A percentile compares a stretch with the other conserved stretches of the same genome.
Conservation (phyloP, 2,329 filamentous ascomycete genomes). For the Fonsecaea monophora region DNA sequence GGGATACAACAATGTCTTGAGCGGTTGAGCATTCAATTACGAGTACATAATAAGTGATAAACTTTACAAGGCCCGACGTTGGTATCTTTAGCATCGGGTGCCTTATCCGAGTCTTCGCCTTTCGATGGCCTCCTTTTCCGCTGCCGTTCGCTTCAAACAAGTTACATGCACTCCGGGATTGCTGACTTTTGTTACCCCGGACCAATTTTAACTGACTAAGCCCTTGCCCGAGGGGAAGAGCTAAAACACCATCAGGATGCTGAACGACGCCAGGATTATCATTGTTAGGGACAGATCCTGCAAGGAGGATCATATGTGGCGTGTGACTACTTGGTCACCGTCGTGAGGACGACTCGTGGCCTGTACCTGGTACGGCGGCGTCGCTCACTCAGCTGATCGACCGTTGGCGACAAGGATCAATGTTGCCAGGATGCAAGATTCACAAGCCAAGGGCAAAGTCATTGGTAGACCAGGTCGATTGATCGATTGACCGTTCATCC, state of each 20-base stretch:
- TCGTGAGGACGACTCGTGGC: not conserved
- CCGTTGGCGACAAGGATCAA: not conserved
- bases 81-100: conserved; percentile 1
- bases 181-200: conserved; percentile 1
- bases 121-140: not conserved
- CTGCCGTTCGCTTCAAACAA: not conserved
- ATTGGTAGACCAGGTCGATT: not conserved
- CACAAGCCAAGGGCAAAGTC: not conserved
- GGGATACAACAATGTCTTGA: no score
- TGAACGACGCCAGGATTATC: not conserved
- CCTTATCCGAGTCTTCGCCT: conserved; percentile 1
- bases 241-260: not conserved
- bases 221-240: not conserved
- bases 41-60: no score
- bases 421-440: not conserved
- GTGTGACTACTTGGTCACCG: not conserved
- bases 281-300: not conserved
- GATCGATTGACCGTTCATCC: conserved; percentile 10
- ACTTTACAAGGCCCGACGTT: not conserved
- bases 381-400: conserved; percentile 2
- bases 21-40: no score
- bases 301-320: not conserved
- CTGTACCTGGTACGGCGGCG: not conserved
- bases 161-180: not conserved
- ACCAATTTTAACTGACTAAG: not conserved